phyloP scores from a whole-genome alignment of 192 early-diverging fungal genomes.

The Allomyces arbusculus region DNA sequence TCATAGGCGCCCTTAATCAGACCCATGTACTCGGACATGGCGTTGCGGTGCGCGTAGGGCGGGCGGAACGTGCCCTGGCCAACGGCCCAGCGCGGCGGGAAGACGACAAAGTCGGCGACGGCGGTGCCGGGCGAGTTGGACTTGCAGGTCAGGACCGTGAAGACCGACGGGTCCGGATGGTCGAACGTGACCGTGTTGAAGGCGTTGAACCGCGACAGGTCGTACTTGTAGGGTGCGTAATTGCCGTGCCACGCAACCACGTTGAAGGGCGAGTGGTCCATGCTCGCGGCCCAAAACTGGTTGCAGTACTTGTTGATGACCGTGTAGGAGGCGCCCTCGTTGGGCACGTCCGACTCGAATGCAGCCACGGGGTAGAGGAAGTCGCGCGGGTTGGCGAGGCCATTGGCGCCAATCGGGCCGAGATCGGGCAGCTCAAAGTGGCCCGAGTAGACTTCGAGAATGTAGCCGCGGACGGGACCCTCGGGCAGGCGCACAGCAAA shows the following conservation, averaged over 20 bases:
- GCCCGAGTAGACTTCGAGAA: constrained; percentile 69
- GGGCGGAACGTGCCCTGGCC: constrained; percentile 62
- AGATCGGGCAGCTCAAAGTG: constrained; percentile 91
- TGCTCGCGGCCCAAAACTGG: not conserved
- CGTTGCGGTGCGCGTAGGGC: constrained; percentile 94
- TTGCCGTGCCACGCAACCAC: constrained; percentile 98
- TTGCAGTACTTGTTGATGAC: constrained; percentile 14
- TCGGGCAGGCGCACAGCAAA: constrained; percentile 61
- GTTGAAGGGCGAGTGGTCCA: constrained; percentile 73
- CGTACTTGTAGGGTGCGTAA: constrained; percentile 88
- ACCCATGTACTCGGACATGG: constrained; percentile 97
- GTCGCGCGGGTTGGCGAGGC: constrained; percentile 83
- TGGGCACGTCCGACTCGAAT: constrained; percentile 41
- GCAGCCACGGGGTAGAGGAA: constrained; percentile 71
- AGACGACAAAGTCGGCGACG: constrained; percentile 86
- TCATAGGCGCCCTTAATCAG: constrained; percentile 81
- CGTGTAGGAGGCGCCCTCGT: constrained; percentile 22
- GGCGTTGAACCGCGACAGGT: constrained; percentile 60
- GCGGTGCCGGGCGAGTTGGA: constrained; percentile 68
- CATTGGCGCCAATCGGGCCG: constrained; percentile 89
- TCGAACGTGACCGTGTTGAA: constrained; percentile 79
- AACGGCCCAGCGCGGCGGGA: constrained; percentile 86
- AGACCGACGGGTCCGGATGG: constrained; percentile 91
- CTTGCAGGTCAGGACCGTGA: constrained; percentile 82
- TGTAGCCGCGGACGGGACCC: constrained; percentile 70